Conservation (phyloP, 805 yeast genomes). For the Ogataea degrootiae region DNA sequence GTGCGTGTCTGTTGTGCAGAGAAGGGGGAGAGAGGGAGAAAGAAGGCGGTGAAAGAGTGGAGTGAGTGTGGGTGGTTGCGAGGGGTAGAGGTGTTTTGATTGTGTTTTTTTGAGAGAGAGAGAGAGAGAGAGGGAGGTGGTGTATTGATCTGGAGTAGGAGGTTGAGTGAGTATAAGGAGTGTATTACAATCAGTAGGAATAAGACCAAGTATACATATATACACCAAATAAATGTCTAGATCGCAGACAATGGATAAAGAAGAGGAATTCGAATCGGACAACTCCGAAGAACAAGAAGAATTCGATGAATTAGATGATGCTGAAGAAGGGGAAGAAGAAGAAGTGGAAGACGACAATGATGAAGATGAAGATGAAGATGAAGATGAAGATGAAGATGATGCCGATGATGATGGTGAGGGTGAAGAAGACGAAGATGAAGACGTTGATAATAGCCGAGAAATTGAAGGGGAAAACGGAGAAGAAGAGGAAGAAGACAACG, state of each 20-base stretch:
- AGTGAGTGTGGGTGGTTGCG: no score
- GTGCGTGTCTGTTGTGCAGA: no score
- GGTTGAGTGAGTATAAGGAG: no score
- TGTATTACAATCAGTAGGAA: no score
- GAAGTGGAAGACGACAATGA: conserved; percentile 3
- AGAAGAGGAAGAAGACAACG: not conserved
- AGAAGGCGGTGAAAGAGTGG: no score
- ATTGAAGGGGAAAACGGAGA: not conserved
- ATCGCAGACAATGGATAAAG: not conserved
- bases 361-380: not conserved
- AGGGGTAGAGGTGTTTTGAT: no score
- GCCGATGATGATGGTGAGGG: conserved; percentile 1
- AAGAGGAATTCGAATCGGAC: not conserved
- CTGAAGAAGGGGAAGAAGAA: conserved; percentile 3
- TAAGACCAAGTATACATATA: no score
- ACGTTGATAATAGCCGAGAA: not conserved
- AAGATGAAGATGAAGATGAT: not conserved
- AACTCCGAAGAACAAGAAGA: conserved; percentile 3
- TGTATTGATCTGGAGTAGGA: no score
- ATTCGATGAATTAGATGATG: conserved; percentile 1
- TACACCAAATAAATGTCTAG: not conserved
- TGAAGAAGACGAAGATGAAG: conserved; percentile 3
- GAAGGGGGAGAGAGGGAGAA: no score
- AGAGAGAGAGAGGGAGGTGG: no score
- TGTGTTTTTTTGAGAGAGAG: no score